These are phyloP conservation scores for Ganoderma lingzhi DNA, from an alignment of 1,284 basidiomycete genomes.

Conservation along the genomic window DNA sequence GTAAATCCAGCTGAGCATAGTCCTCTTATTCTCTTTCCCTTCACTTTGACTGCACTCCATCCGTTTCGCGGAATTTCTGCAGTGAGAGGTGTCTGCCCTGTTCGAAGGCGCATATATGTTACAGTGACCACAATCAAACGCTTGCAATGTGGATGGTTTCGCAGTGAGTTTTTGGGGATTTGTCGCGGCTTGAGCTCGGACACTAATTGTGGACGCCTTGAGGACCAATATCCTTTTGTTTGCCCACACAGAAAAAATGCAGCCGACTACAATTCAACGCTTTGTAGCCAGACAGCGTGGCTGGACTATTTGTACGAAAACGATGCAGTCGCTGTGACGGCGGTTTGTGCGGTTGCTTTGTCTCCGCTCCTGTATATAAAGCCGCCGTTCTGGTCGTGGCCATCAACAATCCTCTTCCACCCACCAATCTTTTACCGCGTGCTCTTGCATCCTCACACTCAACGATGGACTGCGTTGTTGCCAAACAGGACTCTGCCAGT, in stretches of 20 bases:
- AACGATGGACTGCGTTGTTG: background rate
- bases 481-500: background rate
- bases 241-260: background rate
- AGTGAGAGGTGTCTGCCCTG: no score
- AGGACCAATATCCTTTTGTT: background rate
- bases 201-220: background rate
- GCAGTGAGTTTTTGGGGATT: background rate
- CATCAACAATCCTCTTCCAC: background rate
- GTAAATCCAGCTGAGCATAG: no score
- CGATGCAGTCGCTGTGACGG: background rate
- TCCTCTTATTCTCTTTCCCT: no score
- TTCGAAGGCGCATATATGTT: no score
- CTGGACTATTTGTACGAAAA: background rate
- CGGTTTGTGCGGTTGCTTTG: background rate
- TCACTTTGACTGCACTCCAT: no score
- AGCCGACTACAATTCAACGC: background rate
- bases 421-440: background rate
- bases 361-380: background rate
- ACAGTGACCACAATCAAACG: no score
- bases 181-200: background rate
- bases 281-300: background rate
- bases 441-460: background rate
- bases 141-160: no score
- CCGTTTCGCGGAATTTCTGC: no score
- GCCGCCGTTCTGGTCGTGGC: background rate